Base-by-base conservation (phyloP, 176 grass and related monocot genomes). In the Lolium rigidum region DNA sequence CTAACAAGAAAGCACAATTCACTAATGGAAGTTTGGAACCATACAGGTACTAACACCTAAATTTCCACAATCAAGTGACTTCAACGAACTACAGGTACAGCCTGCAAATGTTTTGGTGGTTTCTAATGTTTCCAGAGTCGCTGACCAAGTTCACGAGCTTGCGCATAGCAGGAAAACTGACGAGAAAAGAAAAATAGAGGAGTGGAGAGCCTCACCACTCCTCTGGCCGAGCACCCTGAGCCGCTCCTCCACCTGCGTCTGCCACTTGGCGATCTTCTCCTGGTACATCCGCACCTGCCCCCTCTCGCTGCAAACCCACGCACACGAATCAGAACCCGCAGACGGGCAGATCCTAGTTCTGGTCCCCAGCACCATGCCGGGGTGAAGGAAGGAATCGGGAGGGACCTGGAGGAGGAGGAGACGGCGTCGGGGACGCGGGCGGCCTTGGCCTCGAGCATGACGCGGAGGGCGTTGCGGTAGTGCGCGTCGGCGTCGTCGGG, bases 211-310 rank as follows among this genome's bases (percentile, higher is more conserved):
- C 80, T 86, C 85, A 90, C 91, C 90, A 47, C 83, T 84, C 84
- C 96, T 98, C 92, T 86, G 86, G 26, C 80, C 83, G 41, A 98
- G 87, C 41, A 95, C 86, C 62, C 86, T 85, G 54, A 98, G 88
- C 35, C 93, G 90, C 39, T 98, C 96, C 76, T 91, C 92, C 3
- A 98, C 92, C 66, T 91, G 90, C 14, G 86, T 41, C 85, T 94
- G 93, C 96, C 96, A 98, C 81, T 94, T 95, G 20, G 91, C 86
- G 74, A 98, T 91, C 86, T 98, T 98, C 88, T 95, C 91, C 78
- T 95, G 93, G 85, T 98, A 94, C 77, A 85, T 80, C 78, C 88
- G 91, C 10, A 95, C 91, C 64, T 98, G 93, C 31, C 83, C 79
- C 50, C 83, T 90, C 69, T 98, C 96, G 61, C 93, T 98, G 86